Evolutionary conservation across 805 yeast species (phyloP).

Genomic region (Cyberlindnera saturnus): DNA sequence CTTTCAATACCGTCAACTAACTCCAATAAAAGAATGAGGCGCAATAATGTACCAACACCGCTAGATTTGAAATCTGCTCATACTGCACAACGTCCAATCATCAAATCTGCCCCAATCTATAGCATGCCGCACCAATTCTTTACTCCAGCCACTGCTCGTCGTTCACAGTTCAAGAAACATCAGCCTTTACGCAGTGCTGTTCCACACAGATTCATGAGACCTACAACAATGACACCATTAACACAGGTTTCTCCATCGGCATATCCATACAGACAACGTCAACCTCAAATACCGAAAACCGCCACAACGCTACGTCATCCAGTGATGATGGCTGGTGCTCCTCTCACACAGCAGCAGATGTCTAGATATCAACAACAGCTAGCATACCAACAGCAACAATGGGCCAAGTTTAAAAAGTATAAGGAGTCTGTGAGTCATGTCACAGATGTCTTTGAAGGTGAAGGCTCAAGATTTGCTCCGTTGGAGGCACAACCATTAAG

Average conservation of each 20-base stretch:
- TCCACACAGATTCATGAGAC: slow-evolving; percentile 3
- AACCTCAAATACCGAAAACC: slow-evolving; percentile 14
- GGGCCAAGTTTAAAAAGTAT: slow-evolving; percentile 22
- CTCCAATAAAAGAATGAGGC: slow-evolving; percentile 21
- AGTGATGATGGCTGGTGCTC: slow-evolving; percentile 11
- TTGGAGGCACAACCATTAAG: slow-evolving; percentile 44
- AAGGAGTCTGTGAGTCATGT: slow-evolving; percentile 28
- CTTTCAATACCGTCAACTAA: slow-evolving; percentile 18
- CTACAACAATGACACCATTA: neutral
- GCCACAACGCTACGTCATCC: slow-evolving; percentile 18
- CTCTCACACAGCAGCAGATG: slow-evolving; percentile 20
- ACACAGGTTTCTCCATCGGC: slow-evolving; percentile 6
- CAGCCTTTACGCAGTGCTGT: neutral
- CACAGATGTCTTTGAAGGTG: slow-evolving; percentile 45
- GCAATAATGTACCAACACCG: slow-evolving; percentile 27
- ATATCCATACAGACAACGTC: slow-evolving; percentile 8
- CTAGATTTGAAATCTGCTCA: slow-evolving; percentile 17
- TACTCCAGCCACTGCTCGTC: slow-evolving; percentile 13
- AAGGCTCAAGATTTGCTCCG: slow-evolving; percentile 41
- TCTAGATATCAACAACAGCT: slow-evolving; percentile 22
- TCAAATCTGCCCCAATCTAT: slow-evolving; percentile 30
- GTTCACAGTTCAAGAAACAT: slow-evolving; percentile 8
- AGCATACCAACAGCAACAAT: slow-evolving; percentile 22
- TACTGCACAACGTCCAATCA: slow-evolving; percentile 18
- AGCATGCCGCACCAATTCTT: slow-evolving; percentile 8